These are phyloP conservation scores for Magnaporthiopsis rhizophila DNA, from an alignment of 2,329 filamentous ascomycete genomes.

Conservation along the genomic window DNA sequence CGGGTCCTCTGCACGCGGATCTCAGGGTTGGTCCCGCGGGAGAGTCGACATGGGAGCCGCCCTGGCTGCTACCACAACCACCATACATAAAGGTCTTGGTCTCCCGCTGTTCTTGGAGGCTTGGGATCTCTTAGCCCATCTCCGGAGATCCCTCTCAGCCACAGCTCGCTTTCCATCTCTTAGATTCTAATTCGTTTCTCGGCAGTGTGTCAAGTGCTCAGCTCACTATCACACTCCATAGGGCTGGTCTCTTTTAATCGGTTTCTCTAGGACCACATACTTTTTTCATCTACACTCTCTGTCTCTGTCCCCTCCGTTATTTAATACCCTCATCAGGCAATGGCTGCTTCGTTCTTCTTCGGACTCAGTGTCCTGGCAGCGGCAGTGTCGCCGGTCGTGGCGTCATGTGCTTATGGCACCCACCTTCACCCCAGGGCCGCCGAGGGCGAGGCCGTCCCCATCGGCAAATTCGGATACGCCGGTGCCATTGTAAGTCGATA, in stretches of 20 bases:
- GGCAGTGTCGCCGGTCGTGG: conserved; percentile 21
- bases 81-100: conserved; percentile 9
- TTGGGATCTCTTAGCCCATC: conserved; percentile 5
- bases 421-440: conserved; percentile 23
- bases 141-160: conserved; percentile 4
- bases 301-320: neutral
- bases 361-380: conserved; percentile 10
- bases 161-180: neutral
- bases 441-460: conserved; percentile 21
- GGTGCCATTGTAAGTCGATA: conserved; percentile 23
- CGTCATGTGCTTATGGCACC: conserved; percentile 33
- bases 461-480: conserved; percentile 30
- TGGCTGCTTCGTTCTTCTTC: conserved; percentile 3
- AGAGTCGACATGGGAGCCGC: neutral
- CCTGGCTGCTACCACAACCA: conserved; percentile 1
- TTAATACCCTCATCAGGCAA: neutral
- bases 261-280: neutral
- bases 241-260: conserved; percentile 6
- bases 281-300: neutral
- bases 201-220: conserved; percentile 1
- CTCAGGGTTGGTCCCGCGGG: conserved; percentile 1
- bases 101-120: neutral
- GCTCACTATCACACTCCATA: neutral
- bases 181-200: neutral
- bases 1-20: neutral